Percentiles rank a stretch among this genome's conserved stretches.
These are phyloP conservation scores for Botrytis tulipae DNA, from an alignment of 2,329 filamentous ascomycete species.

Conservation along the genomic window DNA sequence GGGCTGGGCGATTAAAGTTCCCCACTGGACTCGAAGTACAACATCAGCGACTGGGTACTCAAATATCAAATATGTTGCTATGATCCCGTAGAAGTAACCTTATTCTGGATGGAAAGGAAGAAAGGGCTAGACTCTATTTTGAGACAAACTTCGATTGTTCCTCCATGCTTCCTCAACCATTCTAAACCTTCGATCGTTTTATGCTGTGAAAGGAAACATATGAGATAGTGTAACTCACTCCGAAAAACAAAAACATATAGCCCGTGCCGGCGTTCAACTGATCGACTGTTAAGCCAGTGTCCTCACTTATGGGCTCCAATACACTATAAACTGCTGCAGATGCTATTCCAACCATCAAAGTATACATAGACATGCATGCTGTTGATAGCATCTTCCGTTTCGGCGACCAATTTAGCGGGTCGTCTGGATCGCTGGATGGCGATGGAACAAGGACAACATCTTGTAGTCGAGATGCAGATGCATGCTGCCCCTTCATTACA, in stretches of 20 bases:
- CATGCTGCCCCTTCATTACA: constrained; percentile 29
- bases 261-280: constrained; percentile 51
- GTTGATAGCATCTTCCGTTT: constrained; percentile 39
- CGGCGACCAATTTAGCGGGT: constrained; percentile 43
- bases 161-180: background rate
- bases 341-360: constrained; percentile 49
- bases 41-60: background rate
- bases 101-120: background rate
- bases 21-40: constrained; percentile 47
- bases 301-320: constrained; percentile 46
- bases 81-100: background rate
- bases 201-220: background rate
- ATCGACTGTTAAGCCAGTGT: constrained; percentile 46
- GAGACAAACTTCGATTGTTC: background rate
- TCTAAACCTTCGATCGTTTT: too few species aligned
- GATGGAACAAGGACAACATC: constrained; percentile 39
- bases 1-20: constrained; percentile 52
- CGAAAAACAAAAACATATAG: constrained; percentile 48
- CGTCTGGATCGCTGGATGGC: constrained; percentile 41
- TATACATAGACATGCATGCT: constrained; percentile 42
- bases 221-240: constrained; percentile 8
- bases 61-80: background rate
- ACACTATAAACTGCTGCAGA: constrained; percentile 51
- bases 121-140: background rate
- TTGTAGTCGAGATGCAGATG: constrained; percentile 29